Evolutionary conservation across 345 rosid genomes (phyloP).

Genomic region (Bretschneidera sinensis): DNA sequence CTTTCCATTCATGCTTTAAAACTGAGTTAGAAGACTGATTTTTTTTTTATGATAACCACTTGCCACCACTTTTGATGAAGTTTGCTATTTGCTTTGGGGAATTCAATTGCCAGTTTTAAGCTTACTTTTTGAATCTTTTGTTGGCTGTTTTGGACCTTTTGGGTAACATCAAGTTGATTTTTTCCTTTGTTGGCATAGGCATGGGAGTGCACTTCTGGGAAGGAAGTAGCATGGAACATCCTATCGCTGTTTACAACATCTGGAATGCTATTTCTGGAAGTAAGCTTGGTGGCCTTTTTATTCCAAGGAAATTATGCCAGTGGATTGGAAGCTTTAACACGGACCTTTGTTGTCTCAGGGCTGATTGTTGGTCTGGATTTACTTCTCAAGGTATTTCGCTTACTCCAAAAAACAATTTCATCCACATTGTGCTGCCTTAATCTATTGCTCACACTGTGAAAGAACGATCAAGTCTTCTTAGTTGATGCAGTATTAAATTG

Average conservation of each 20-base stretch:
- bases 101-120: background rate
- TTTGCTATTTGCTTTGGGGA: too few relatives aligned
- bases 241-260: constrained; percentile 73
- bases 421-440: constrained; percentile 2
- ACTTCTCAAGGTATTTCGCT: constrained; percentile 64
- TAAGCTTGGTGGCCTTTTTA: constrained; percentile 90
- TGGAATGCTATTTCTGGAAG: constrained; percentile 92
- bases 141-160: background rate
- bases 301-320: constrained; percentile 84
- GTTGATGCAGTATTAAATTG: too few relatives aligned
- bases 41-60: too few relatives aligned
- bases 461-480: background rate
- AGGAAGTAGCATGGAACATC: constrained; percentile 75
- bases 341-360: constrained; percentile 76
- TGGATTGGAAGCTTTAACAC: constrained; percentile 67
- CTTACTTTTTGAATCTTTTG: background rate
- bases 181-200: constrained; percentile 37
- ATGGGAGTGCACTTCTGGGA: constrained; percentile 83
- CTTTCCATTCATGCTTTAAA: too few relatives aligned
- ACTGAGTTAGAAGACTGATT: too few relatives aligned
- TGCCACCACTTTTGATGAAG: too few relatives aligned
- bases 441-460: background rate
- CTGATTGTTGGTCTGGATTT: constrained; percentile 70
- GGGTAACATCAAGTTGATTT: background rate
- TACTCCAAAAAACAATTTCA: constrained; percentile 3